phyloP scores from a whole-genome alignment of 768 basidiomycete genomes.

The Leucocoprinus sp. region DNA sequence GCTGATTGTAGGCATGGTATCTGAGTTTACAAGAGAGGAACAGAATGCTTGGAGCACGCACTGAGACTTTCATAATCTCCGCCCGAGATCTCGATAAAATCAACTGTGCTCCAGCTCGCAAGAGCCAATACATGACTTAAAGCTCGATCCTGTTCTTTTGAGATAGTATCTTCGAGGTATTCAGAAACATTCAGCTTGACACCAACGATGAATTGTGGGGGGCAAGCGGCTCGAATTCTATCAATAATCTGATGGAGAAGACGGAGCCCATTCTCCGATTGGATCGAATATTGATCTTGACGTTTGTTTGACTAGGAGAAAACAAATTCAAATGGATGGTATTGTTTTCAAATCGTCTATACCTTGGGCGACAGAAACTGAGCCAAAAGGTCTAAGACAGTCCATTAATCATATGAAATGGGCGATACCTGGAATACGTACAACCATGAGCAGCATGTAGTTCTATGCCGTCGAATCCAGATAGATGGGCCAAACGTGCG shows the following conservation, averaged over 20 bases:
- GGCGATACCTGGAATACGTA: conserved; percentile 28
- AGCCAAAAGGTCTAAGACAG: conserved; percentile 56
- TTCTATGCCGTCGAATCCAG: conserved; percentile 84
- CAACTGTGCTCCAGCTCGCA: conserved; percentile 55
- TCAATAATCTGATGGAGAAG: conserved; percentile 49
- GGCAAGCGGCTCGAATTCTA: conserved; percentile 45
- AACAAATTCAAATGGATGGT: not conserved
- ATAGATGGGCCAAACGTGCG: conserved; percentile 50
- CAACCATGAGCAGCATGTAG: conserved; percentile 84
- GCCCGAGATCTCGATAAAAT: conserved; percentile 85
- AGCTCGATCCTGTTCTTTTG: conserved; percentile 34
- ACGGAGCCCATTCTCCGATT: conserved; percentile 36
- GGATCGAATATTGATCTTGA: conserved; percentile 49
- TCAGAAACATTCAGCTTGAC: conserved; percentile 80
- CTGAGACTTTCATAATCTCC: conserved; percentile 80
- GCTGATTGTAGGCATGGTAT: conserved; percentile 22
- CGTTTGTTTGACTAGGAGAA: conserved; percentile 34
- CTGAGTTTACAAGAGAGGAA: not conserved
- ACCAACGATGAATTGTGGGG: conserved; percentile 58
- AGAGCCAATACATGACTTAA: conserved; percentile 55
- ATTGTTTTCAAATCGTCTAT: not conserved
- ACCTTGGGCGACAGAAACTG: conserved; percentile 76
- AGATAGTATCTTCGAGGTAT: conserved; percentile 35
- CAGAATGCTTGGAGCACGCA: conserved; percentile 15
- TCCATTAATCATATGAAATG: not conserved